Percentiles rank a stretch among this genome's conserved stretches.
phyloP scores from a whole-genome alignment of 83 land plant species.

The Picea mariana region DNA sequence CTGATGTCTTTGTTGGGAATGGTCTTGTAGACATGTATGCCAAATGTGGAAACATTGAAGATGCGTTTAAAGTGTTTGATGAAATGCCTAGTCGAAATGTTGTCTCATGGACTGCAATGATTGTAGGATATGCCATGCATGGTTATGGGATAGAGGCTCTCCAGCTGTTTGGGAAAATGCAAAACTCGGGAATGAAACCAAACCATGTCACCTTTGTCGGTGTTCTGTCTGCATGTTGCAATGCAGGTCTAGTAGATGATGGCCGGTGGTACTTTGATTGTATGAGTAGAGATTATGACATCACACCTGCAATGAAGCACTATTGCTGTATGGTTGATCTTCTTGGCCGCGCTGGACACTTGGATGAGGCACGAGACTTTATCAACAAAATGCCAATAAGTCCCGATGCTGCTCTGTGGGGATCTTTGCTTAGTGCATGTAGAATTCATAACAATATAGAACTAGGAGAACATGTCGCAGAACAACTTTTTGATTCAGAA shows the following conservation, averaged over 20 bases:
- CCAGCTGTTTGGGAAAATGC: not conserved
- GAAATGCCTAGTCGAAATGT: conserved; percentile 4
- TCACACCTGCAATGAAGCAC: too few species aligned
- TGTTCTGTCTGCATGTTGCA: not conserved
- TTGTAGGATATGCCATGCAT: not conserved
- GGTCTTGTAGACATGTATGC: conserved; percentile 1
- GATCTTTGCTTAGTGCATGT: not conserved
- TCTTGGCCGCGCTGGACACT: too few species aligned
- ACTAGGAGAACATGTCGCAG: not conserved
- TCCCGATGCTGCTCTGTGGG: not conserved
- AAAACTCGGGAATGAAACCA: not conserved
- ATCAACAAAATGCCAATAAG: not conserved
- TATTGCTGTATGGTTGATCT: too few species aligned
- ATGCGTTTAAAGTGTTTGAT: not conserved
- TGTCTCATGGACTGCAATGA: conserved; percentile 16
- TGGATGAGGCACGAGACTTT: too few species aligned
- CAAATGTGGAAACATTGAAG: not conserved
- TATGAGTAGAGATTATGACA: too few species aligned
- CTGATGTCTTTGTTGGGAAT: conserved; percentile 29
- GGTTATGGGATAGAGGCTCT: not conserved
- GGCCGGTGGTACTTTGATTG: not conserved
- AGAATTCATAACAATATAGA: conserved; percentile 1
- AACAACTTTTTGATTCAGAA: conserved; percentile 1
- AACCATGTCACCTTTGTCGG: not conserved
- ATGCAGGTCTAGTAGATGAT: not conserved